These are phyloP conservation scores for Nepenthes gracilis DNA, from an alignment of 148 eudicot genomes.

Conservation along the genomic window DNA sequence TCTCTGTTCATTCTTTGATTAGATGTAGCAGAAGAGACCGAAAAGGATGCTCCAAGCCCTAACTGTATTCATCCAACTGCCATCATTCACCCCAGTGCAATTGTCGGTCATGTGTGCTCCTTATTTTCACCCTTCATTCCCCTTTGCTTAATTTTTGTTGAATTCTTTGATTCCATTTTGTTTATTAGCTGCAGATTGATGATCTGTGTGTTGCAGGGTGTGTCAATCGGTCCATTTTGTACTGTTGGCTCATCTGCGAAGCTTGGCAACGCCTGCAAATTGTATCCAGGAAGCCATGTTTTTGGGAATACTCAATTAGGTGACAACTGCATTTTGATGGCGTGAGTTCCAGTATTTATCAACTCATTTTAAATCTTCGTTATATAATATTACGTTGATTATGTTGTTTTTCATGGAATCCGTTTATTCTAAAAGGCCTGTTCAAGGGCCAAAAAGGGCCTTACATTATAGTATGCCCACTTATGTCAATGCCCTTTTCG, in stretches of 20 bases:
- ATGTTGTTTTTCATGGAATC: background rate
- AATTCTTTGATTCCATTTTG: background rate
- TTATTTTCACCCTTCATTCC: background rate
- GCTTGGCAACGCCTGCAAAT: constrained; percentile 71
- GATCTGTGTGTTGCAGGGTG: constrained; percentile 40
- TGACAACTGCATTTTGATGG: constrained; percentile 68
- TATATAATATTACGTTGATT: background rate
- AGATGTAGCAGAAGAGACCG: constrained; percentile 29
- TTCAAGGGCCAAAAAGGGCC: background rate
- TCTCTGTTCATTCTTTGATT: constrained; percentile 7
- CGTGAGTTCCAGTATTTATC: constrained; percentile 26
- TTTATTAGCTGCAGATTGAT: background rate
- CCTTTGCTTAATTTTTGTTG: background rate
- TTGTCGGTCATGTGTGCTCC: constrained; percentile 51
- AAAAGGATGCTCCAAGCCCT: constrained; percentile 11
- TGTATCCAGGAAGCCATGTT: constrained; percentile 86
- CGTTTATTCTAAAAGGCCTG: background rate
- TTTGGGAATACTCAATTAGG: constrained; percentile 78
- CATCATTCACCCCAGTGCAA: constrained; percentile 62
- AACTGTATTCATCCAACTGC: constrained; percentile 65
- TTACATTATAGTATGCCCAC: background rate
- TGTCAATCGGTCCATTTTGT: constrained; percentile 94
- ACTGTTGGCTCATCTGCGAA: constrained; percentile 69
- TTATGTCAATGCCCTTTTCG: too few relatives aligned
- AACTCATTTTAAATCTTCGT: background rate